A percentile compares a stretch with the other conserved stretches of the same genome.
phyloP scores from a whole-genome alignment of 1,139 yeast genomes.

The Magnusiomyces ingens region DNA sequence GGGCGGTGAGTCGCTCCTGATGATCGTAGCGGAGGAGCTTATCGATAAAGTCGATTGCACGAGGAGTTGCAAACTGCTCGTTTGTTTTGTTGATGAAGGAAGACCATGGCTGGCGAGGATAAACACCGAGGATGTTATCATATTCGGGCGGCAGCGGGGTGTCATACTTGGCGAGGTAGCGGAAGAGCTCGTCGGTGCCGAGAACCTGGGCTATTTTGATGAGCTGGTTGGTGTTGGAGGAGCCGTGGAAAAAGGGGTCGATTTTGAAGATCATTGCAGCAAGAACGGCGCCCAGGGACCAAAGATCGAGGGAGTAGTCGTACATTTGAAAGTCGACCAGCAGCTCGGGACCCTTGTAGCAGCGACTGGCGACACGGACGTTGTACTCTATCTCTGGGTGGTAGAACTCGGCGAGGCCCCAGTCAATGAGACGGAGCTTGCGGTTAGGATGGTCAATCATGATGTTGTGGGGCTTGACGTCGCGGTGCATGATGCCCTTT shows the following conservation, averaged over 20 bases:
- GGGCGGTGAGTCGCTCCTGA: slow-evolving; percentile 88
- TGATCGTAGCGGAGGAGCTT: slow-evolving; percentile 84
- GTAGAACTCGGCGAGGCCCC: slow-evolving; percentile 98
- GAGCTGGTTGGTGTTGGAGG: slow-evolving; percentile 91
- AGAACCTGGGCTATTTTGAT: slow-evolving; percentile 90
- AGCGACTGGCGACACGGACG: slow-evolving; percentile 96
- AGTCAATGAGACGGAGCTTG: slow-evolving; percentile 77
- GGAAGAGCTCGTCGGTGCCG: slow-evolving; percentile 79
- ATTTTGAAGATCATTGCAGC: slow-evolving; percentile 96
- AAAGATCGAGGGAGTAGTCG: slow-evolving; percentile 89
- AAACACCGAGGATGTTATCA: slow-evolving; percentile 67
- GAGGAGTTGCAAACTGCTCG: slow-evolving; percentile 59
- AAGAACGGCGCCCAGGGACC: slow-evolving; percentile 97
- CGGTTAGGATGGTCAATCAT: slow-evolving; percentile 88
- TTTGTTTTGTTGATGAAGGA: slow-evolving; percentile 71
- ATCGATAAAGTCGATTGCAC: slow-evolving; percentile 78
- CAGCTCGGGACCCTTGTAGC: slow-evolving; percentile 96
- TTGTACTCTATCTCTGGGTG: slow-evolving; percentile 93
- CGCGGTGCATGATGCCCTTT: slow-evolving; percentile 98
- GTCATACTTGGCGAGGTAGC: slow-evolving; percentile 68
- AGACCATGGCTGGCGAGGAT: slow-evolving; percentile 84
- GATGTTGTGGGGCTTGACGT: slow-evolving; percentile 96
- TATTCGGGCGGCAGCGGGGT: slow-evolving; percentile 74
- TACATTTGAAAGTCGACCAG: slow-evolving; percentile 89
- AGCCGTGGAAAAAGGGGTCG: slow-evolving; percentile 97